phyloP scores from a whole-genome alignment of 495 filamentous ascomycete species.

The Lophiostoma macrostomum region DNA sequence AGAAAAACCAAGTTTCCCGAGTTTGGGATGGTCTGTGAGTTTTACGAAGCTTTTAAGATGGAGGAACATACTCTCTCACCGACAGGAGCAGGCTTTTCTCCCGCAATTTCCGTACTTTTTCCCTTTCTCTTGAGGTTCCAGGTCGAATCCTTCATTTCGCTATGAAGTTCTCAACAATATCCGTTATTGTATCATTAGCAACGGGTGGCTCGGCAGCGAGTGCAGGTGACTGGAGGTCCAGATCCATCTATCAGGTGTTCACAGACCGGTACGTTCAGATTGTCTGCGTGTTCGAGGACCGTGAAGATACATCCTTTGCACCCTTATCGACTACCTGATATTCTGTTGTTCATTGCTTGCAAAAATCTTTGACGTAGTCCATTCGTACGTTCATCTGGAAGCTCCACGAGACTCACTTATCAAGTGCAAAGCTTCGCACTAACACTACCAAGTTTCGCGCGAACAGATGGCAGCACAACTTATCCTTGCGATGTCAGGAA shows the following conservation, averaged over 20 bases:
- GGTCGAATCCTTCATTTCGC: too few species aligned
- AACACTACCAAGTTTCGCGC: constrained; percentile 1
- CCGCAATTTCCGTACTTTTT: too few species aligned
- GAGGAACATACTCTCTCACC: too few species aligned
- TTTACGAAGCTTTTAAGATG: too few species aligned
- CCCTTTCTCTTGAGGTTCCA: too few species aligned
- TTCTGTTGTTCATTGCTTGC: background rate
- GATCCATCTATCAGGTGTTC: constrained; percentile 14
- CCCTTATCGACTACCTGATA: background rate
- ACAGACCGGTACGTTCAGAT: constrained; percentile 6
- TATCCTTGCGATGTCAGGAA: constrained; percentile 47
- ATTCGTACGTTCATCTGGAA: background rate
- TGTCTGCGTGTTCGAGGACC: background rate
- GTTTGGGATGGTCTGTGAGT: too few species aligned
- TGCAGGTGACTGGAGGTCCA: constrained; percentile 4
- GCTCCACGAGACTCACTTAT: too few species aligned
- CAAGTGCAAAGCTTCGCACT: too few species aligned
- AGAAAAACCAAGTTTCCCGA: too few species aligned
- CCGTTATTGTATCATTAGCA: background rate
- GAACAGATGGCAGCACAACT: constrained; percentile 60
- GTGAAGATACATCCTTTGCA: background rate
- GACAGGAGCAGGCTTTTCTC: too few species aligned
- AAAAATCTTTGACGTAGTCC: too few species aligned
- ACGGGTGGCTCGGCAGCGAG: background rate
- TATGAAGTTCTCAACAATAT: background rate